Evolutionary conservation across 345 rosid species (phyloP), one percentile per base, ranked within the genome.

Genomic region (Carallia brachiata): DNA sequence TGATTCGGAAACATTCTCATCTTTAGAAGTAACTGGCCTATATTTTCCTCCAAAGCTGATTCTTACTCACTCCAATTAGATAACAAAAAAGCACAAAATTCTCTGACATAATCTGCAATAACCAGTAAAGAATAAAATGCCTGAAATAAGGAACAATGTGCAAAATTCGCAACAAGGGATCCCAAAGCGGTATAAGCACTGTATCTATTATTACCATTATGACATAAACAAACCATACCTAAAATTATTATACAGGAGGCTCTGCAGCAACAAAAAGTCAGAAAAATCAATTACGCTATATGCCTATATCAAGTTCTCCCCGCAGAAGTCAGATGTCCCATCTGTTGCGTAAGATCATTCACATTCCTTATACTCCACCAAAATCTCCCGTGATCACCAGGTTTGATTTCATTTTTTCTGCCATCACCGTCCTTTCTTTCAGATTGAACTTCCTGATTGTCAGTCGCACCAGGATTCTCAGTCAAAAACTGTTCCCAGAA

Each of bases 401-500:
- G 76, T 83, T 83, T 89, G 48, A 74, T 78, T 52, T 78, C 78
- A 30, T 70, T 63, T 73, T 61, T 66, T 39, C 68, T 86, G 39
- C 72, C 78, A 50, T 79, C 86, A 3, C 79, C 61, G 66, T 92
- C 97, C 80, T 83, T 86, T 65, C 92, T 85, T 76, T 87, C 90
- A 23, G 93, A 87, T 74, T 90, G 85, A 77, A 81, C 92, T 84
- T 87, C 97, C 57, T 87, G 90, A 16, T 80, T 66, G 0, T 92
- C 92, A 0, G 83, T 79, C 37, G 96, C 83, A 65, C 93, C 97
- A 0, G 99, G 99, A 71, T 96, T 92, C 79, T 96, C 98, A 7
- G 96, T 96, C 83, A 96, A 86, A 82, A 90, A 92, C 74, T 95
- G 98, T 64, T 90, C 92, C 98, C 98, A 95, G 77, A 95, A 95